Conservation (phyloP, 1,284 basidiomycete species). For the Butyriboletus appendiculatus region DNA sequence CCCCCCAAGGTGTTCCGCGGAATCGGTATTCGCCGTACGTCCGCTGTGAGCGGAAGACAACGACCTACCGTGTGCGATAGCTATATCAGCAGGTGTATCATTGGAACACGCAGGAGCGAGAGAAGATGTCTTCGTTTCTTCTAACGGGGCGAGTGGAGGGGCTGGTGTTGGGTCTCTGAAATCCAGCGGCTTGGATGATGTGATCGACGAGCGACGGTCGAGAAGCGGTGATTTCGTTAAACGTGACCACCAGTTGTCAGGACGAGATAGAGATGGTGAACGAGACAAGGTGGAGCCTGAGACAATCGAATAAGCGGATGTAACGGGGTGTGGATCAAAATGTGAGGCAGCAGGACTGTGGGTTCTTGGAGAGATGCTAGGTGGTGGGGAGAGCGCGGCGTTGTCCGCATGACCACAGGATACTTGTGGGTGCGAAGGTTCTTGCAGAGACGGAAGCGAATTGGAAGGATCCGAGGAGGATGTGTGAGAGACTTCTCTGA, state of each 20-base stretch:
- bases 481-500: constrained; percentile 28
- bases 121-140: constrained; percentile 47
- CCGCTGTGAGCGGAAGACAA: constrained; percentile 50
- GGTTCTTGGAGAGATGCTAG: constrained; percentile 4
- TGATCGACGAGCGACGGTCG: constrained; percentile 39
- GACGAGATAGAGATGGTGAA: constrained; percentile 38
- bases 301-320: constrained; percentile 9
- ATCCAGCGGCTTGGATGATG: constrained; percentile 53
- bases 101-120: constrained; percentile 30
- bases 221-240: constrained; percentile 45
- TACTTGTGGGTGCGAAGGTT: constrained; percentile 24
- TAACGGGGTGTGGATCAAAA: constrained; percentile 8
- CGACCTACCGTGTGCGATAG: constrained; percentile 44
- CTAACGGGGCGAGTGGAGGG: constrained; percentile 58
- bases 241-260: constrained; percentile 49
- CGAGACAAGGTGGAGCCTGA: constrained; percentile 34
- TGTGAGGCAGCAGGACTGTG: constrained; percentile 18
- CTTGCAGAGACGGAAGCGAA: constrained; percentile 28
- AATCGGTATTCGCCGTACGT: constrained; percentile 64
- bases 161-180: constrained; percentile 74
- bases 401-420: constrained; percentile 32
- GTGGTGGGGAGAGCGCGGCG: constrained; percentile 8
- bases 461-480: constrained; percentile 25
- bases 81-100: constrained; percentile 12
- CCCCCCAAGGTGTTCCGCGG: constrained; percentile 61